Evolutionary conservation across 2,329 filamentous ascomycete species (phyloP), one percentile per base, ranked within the genome.

Genomic region (Lachnellula occidentalis): DNA sequence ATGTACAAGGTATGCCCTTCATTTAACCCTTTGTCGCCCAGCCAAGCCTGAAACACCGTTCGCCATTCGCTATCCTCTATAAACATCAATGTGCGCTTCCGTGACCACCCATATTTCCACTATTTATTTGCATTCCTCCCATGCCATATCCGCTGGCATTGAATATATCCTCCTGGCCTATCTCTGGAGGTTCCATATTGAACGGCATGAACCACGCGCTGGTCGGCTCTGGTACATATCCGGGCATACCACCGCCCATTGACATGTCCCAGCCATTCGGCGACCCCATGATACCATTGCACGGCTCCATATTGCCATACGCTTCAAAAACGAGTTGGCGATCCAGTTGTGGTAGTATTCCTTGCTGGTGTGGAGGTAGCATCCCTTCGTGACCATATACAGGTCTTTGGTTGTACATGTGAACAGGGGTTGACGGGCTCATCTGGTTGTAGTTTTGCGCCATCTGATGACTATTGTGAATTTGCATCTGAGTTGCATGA

Each of bases 151-250:
- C 41, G 36, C 59, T 57, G 34, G 58, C 57, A 54, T 64, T 59
- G 17, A 31, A 31, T 31, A 52, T 60, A 65, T 41, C 51, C 53
- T 19, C 54, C 55, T 12, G 54, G 51, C 15, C 60, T 62, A 81
- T 71, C 54, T 83, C 81, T 0, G 88, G 84, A 19, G 90, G 88
- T 55, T 94, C 88, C 72, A 95, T 83, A 67, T 95, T 95, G 72
- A 96, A 95, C 1, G 92, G 90, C 76, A 95, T 85, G 70, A 95
- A 95, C 89, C 92, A 97, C 5, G 88, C 89, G 50, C 85, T 86
- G 49, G 75, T 79, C 2, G 78, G 73, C 57, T 82, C 79, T 7
- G 55, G 63, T 11, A 59, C 54, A 31, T 62, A 64, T 5, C 61
- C 61, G 12, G 53, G 41, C 59, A 66, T 64, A 1, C 56, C 59